A percentile compares a stretch with the other conserved stretches of the same genome.
phyloP scores from a whole-genome alignment of 805 yeast species.

The Saccharomyces cerevisiae region DNA sequence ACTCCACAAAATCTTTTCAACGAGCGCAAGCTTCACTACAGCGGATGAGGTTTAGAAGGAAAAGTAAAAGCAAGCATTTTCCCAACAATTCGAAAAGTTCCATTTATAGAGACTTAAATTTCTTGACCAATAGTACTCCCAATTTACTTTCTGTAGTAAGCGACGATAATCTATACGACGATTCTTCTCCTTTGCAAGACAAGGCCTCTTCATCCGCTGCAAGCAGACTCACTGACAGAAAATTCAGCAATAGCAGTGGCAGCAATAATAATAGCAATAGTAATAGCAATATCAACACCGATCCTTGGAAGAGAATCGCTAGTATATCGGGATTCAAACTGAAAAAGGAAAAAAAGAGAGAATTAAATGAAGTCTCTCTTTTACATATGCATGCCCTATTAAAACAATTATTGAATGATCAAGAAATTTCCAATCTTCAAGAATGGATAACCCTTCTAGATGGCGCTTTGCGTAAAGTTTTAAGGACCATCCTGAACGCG shows the following conservation, averaged over 20 bases:
- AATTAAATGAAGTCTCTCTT: constrained; percentile 31
- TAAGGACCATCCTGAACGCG: constrained; percentile 51
- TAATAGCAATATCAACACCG: constrained; percentile 4
- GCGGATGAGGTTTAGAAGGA: constrained; percentile 52
- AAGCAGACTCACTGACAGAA: not conserved
- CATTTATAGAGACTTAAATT: constrained; percentile 14
- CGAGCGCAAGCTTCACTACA: constrained; percentile 59
- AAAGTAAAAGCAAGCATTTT: constrained; percentile 39
- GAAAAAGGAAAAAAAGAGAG: constrained; percentile 17
- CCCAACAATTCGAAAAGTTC: constrained; percentile 26
- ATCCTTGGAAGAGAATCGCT: constrained; percentile 18
- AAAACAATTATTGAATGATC: constrained; percentile 54
- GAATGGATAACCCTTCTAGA: constrained; percentile 55
- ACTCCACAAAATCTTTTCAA: constrained; percentile 42
- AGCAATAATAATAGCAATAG: not conserved
- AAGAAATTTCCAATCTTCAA: constrained; percentile 38
- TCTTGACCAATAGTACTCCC: constrained; percentile 29
- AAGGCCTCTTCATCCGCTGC: not conserved
- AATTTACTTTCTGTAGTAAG: constrained; percentile 22
- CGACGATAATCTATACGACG: constrained; percentile 10
- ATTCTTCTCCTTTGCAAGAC: not conserved
- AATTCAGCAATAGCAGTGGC: not conserved
- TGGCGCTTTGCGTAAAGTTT: constrained; percentile 45
- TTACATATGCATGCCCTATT: constrained; percentile 45
- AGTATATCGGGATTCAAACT: constrained; percentile 13